Base-by-base conservation (phyloP, 495 filamentous ascomycete genomes). In the Corynascus novoguineensis region DNA sequence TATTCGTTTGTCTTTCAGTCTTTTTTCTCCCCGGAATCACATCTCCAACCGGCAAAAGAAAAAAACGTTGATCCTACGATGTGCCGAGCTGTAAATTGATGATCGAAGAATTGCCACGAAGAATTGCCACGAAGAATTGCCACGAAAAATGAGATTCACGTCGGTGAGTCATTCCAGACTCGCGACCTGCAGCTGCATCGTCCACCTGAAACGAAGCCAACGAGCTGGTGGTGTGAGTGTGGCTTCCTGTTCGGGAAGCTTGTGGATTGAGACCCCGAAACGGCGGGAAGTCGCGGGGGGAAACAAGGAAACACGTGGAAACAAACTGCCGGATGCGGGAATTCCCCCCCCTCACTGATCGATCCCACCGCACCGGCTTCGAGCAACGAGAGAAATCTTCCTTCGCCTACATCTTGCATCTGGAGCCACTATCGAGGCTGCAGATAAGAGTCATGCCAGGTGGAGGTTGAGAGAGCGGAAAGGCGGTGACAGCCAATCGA, bases 401-500 rank as follows among this genome's bases (percentile, higher is more conserved):
- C 38, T 45, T 32, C 15, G 17, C 21, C n/a, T 54, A 41, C 52
- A 46, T 54, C 52, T 25, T n/a, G 50, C 32, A 44, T 28, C 14
- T 11, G 50, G 31, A 17, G 8, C 8, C 1, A 22, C 6, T 11
- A 21, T 12, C 28, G 9, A 29, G 14, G 3, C 29, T 46, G 41
- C 37, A 53, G 38, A 32, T n/a, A 55, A 46, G 52, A 46, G 52
- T 55, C 52, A 55, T 46, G 0, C 14, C 14, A 27, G 14, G 24
- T 11, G 51, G 50, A 28, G 1, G 50, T 41, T 55, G 27, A 14
- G 38, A 25, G 5, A 19, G 24, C 10, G 14, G 19, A 29, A 27
- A 24, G 44, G 32, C 29, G 34, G 29, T 58, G 27, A 46, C 21
- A 52, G 50, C 57, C 57, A 59, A 59, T 59, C 45, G 51, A 32